Conservation (phyloP, 441 rosid species). For the Croton laevigatus region DNA sequence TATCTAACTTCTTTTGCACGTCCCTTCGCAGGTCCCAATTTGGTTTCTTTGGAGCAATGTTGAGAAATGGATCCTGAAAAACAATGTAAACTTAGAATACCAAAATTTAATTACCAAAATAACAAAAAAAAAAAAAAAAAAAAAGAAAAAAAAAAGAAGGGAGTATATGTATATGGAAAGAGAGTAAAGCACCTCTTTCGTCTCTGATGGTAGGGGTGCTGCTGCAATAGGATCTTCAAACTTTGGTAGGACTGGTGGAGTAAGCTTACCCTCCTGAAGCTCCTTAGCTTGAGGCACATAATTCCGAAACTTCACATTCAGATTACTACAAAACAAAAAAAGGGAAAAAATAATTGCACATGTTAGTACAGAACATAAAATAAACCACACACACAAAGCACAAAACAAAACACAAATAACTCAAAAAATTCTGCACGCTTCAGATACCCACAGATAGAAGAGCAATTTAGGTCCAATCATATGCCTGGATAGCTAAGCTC, state of each 20-base stretch:
- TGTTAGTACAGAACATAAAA: not conserved
- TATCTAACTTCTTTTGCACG: conserved; percentile 96
- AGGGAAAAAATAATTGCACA: not conserved
- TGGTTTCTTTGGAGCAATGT: conserved; percentile 97
- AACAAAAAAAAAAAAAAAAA: not conserved
- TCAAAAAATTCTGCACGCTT: not conserved
- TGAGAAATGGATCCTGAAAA: conserved; percentile 82
- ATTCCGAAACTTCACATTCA: conserved; percentile 79
- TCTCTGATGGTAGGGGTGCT: conserved; percentile 55
- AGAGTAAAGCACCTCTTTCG: conserved; percentile 55
- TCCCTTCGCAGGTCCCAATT: conserved; percentile 97
- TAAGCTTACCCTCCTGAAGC: conserved; percentile 85
- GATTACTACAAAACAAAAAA: conserved; percentile 9
- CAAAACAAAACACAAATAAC: not conserved
- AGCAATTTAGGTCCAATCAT: not conserved
- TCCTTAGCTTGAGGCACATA: conserved; percentile 90
- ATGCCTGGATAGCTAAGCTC: not conserved
- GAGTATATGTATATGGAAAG: not conserved
- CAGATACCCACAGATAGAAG: not conserved
- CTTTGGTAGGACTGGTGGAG: conserved; percentile 87
- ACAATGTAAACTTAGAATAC: not conserved
- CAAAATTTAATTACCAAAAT: not conserved
- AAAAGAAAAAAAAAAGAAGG: too few relatives aligned
- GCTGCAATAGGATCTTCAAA: conserved; percentile 81
- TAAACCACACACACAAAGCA: not conserved